A percentile compares a stretch with the other conserved stretches of the same genome.
phyloP scores from a whole-genome alignment of 441 rosid species.

The Populus hybrid region DNA sequence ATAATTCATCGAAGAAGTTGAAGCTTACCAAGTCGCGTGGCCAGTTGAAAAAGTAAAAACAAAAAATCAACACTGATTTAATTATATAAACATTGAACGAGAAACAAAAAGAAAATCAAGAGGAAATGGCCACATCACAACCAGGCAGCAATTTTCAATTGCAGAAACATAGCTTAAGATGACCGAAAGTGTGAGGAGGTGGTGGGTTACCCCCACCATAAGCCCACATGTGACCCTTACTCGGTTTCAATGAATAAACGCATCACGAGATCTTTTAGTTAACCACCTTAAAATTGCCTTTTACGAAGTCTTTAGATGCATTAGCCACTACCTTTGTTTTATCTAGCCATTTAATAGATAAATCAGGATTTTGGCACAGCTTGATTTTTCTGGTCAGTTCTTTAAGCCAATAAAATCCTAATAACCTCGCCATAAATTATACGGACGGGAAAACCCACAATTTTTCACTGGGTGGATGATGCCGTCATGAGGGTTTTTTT shows the following conservation, averaged over 20 bases:
- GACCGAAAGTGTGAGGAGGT: constrained; percentile 4
- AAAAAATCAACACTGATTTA: background rate
- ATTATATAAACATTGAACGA: background rate
- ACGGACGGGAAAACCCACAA: background rate
- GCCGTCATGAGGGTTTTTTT: background rate
- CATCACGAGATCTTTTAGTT: background rate
- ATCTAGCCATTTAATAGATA: background rate
- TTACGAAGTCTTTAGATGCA: background rate
- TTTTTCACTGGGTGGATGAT: background rate
- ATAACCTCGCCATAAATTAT: background rate
- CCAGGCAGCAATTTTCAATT: background rate
- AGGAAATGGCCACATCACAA: background rate
- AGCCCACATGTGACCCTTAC: background rate
- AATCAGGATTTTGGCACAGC: background rate
- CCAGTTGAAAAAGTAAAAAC: background rate
- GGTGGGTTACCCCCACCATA: background rate
- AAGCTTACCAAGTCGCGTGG: background rate
- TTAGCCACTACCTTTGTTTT: background rate
- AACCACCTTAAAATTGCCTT: background rate
- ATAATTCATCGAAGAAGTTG: background rate
- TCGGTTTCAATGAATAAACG: background rate
- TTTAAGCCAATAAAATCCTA: background rate
- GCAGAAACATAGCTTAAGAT: background rate
- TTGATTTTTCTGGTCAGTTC: background rate
- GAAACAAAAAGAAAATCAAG: background rate